Evolutionary conservation across 139 green algal genomes (phyloP), one percentile per base, ranked within the genome.

Genomic region (Ettlia oleoabundans): DNA sequence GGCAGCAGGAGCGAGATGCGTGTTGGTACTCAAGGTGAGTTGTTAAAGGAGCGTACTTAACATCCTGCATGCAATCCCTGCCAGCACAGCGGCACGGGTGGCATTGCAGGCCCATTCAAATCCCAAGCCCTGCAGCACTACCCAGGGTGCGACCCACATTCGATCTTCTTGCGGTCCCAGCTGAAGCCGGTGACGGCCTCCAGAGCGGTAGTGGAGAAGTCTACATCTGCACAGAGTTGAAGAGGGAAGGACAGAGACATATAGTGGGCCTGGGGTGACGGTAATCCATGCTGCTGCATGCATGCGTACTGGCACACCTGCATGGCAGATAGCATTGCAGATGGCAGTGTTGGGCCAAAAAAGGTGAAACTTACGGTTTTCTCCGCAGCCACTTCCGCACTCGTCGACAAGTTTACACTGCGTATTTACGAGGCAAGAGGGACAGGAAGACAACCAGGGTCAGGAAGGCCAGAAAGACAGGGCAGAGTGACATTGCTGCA

Each of bases 141-240:
- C 3, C 7, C 32, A 77, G 63, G 33, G 35, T 28, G 21, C 33
- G 10, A 22, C 35, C 22, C 38, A 30, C 79, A 67, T 19, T 47
- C 8, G 40, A 84, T 84, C 35, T 42, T 43, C 79, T 84, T 78
- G 40, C 41, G 74, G 43, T 78, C 65, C 79, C 79, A 84, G 38
- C 38, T 41, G 40, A 40, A 78, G 22, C 79, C 79, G 52, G 79
- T 84, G 41, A 84, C 69, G 28, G 62, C 65, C 19, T 65, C 18
- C 38, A 84, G 40, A 37, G 65, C 79, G 28, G 21, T 28, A 28
- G 79, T 84, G n/a, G 79, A 84, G 65, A 84, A 84, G 35, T 84
- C 79, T 9, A 84, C 47, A 43, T 77, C 38, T 69, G 63, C 64
- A 33, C 38, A 55, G 30, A 67, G 51, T 64, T 42, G 63, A 22